Conservation (phyloP, 441 rosid genomes). For the Kokia cookei region DNA sequence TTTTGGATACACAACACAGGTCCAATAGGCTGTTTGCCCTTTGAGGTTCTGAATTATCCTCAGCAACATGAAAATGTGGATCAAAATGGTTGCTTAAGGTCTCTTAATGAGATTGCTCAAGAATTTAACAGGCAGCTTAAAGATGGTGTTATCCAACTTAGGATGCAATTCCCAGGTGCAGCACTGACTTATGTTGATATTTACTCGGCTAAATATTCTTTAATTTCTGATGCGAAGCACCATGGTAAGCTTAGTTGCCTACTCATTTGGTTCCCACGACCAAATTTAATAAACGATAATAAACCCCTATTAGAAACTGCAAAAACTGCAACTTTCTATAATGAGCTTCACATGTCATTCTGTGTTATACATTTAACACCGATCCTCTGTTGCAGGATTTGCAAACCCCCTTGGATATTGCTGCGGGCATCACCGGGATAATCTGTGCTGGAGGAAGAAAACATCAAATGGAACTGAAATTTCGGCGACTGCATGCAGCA, state of each 20-base stretch:
- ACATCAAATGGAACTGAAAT: constrained; percentile 21
- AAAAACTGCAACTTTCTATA: not conserved
- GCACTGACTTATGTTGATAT: constrained; percentile 30
- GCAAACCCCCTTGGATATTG: constrained; percentile 10
- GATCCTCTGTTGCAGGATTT: constrained; percentile 1
- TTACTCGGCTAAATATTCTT: constrained; percentile 34
- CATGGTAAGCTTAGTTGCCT: constrained; percentile 15
- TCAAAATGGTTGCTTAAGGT: constrained; percentile 28
- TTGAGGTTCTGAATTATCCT: constrained; percentile 9
- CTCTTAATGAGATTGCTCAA: constrained; percentile 32
- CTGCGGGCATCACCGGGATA: constrained; percentile 23
- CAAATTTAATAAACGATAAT: not conserved
- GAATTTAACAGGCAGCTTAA: constrained; percentile 40
- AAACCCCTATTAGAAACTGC: not conserved
- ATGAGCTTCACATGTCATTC: not conserved
- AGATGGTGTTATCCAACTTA: constrained; percentile 19
- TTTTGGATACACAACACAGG: constrained; percentile 57
- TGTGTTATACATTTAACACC: not conserved
- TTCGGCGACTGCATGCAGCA: constrained; percentile 12
- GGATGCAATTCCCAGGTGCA: constrained; percentile 21
- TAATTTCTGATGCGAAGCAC: constrained; percentile 28
- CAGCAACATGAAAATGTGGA: constrained; percentile 21
- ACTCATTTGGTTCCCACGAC: not conserved
- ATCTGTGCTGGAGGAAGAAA: constrained; percentile 19
- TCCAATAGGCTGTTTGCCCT: constrained; percentile 48